These are phyloP conservation scores for Candida gigantensis DNA, from an alignment of 1,139 yeast genomes.

Conservation along the genomic window DNA sequence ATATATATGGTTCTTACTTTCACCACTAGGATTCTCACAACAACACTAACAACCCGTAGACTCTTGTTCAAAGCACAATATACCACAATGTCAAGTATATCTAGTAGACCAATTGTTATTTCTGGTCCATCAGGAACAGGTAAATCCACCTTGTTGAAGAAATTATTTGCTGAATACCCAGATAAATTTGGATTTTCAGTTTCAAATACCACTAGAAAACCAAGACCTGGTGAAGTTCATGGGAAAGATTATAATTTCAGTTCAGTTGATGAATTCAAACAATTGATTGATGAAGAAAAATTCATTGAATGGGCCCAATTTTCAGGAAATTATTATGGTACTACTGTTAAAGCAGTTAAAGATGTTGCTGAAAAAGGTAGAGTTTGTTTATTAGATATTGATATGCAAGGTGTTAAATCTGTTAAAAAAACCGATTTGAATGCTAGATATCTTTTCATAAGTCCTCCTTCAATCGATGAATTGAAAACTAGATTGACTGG, in stretches of 20 bases:
- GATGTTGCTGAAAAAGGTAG: constrained; percentile 64
- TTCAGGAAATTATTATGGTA: constrained; percentile 96
- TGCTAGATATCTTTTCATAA: constrained; percentile 82
- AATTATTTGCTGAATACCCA: constrained; percentile 87
- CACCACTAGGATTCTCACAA: no score
- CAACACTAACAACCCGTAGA: no score
- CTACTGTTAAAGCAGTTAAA: constrained; percentile 81
- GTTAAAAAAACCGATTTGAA: constrained; percentile 81
- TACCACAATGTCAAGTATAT: constrained; percentile 7
- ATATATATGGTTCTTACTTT: no score
- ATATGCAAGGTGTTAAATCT: constrained; percentile 97
- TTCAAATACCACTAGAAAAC: constrained; percentile 89
- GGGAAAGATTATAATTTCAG: constrained; percentile 90
- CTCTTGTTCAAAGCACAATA: background rate
- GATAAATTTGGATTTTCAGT: constrained; percentile 89
- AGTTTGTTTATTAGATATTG: constrained; percentile 91
- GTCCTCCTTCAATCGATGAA: constrained; percentile 88
- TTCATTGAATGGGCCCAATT: constrained; percentile 98
- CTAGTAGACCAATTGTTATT: constrained; percentile 76
- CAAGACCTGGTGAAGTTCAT: constrained; percentile 87
- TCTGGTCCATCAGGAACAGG: constrained; percentile 99
- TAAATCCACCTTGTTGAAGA: constrained; percentile 88
- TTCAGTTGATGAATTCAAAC: constrained; percentile 75
- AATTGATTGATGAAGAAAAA: constrained; percentile 67
- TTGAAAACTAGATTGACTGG: constrained; percentile 72